A percentile compares a stretch with the other conserved stretches of the same genome.
Conservation (phyloP, 2,329 filamentous ascomycete species). For the Neofusicoccum laricinum region DNA sequence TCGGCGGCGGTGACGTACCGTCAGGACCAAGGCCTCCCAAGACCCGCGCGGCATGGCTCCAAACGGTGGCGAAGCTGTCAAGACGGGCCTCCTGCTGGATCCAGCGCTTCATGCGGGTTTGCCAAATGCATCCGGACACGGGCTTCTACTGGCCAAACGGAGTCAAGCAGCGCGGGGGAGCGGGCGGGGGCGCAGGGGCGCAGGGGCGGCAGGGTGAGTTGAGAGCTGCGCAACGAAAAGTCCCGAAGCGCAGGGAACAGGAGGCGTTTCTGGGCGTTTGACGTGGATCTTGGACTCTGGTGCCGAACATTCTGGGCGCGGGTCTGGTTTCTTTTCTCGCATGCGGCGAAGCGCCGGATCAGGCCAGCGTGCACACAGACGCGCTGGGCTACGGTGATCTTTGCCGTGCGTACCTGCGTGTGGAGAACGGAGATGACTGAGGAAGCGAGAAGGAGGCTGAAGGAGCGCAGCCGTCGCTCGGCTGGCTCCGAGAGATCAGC, state of each 20-base stretch:
- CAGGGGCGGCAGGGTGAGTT: neutral
- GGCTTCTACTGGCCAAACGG: neutral
- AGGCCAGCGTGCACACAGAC: neutral
- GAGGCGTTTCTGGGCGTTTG: neutral
- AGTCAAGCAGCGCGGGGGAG: neutral
- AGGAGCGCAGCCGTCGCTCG: neutral
- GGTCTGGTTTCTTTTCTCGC: neutral
- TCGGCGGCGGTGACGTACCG: neutral
- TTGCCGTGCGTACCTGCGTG: neutral
- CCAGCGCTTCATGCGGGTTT: neutral
- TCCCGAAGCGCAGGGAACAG: neutral
- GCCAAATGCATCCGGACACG: neutral
- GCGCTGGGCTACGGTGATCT: neutral
- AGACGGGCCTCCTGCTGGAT: neutral
- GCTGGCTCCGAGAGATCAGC: neutral
- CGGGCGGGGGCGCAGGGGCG: no score
- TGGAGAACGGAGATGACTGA: slow-evolving; percentile 11
- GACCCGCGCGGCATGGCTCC: neutral
- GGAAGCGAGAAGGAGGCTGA: slow-evolving; percentile 9
- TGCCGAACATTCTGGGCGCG: neutral
- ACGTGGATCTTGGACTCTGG: neutral
- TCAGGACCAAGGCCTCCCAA: neutral
- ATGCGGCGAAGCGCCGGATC: neutral
- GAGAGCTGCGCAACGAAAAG: neutral
- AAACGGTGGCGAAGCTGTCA: neutral